phyloP scores from a whole-genome alignment of 495 filamentous ascomycete genomes.

The Aspergillus diversus region DNA sequence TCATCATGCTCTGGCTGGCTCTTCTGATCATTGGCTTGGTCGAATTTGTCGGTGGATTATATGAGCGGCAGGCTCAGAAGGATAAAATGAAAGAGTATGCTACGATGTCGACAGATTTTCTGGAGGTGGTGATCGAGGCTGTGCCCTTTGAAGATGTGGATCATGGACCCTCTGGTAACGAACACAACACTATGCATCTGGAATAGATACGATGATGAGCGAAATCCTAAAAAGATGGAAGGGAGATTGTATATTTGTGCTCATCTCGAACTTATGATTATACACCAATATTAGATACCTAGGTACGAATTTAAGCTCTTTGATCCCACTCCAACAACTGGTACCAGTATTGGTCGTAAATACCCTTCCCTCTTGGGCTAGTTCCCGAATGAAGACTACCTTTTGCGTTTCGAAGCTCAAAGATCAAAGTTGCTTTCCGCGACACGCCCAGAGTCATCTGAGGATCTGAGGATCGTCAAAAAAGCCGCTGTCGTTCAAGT shows the following conservation, averaged over 20 bases:
- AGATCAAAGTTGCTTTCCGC: constrained; percentile 55
- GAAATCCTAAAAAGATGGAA: not conserved
- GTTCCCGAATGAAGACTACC: constrained; percentile 41
- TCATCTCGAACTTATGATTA: constrained; percentile 18
- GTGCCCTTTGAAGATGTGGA: constrained; percentile 7
- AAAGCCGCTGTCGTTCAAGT: constrained; percentile 55
- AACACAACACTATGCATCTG: not conserved
- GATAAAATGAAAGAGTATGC: not conserved
- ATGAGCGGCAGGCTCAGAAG: constrained; percentile 13
- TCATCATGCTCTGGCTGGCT: constrained; percentile 33
- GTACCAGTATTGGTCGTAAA: constrained; percentile 44
- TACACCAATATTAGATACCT: constrained; percentile 28
- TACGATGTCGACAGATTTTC: constrained; percentile 1
- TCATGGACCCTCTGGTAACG: not conserved
- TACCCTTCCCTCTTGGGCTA: constrained; percentile 45
- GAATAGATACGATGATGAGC: not conserved
- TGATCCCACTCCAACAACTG: constrained; percentile 50
- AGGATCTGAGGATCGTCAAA: constrained; percentile 53
- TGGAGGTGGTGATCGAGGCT: constrained; percentile 19
- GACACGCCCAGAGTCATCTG: constrained; percentile 64
- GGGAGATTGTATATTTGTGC: not conserved
- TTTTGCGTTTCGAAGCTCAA: constrained; percentile 41
- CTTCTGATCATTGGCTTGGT: constrained; percentile 33
- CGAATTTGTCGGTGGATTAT: constrained; percentile 30
- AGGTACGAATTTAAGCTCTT: constrained; percentile 33